These are phyloP conservation scores for Chlamydomonas asymmetrica DNA, from an alignment of 139 green algal species.

Conservation along the genomic window DNA sequence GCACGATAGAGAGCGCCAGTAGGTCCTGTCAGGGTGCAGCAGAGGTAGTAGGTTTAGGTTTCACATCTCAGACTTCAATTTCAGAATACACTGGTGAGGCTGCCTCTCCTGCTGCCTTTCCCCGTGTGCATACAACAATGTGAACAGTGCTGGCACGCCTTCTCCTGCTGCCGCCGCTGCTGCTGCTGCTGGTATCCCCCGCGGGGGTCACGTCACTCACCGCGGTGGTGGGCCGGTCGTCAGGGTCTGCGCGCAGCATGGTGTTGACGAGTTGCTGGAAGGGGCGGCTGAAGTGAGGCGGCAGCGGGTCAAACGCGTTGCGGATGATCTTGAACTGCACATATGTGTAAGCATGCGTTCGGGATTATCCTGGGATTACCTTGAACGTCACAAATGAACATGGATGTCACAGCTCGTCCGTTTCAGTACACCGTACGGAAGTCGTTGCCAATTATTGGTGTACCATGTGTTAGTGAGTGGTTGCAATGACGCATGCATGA, in stretches of 20 bases:
- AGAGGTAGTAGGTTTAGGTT: neutral
- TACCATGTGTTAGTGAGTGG: no score
- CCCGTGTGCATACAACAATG: neutral
- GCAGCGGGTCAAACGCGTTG: conserved; percentile 52
- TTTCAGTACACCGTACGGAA: no score
- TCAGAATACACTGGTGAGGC: neutral
- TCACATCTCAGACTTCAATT: neutral
- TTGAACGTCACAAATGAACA: no score
- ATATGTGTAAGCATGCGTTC: no score
- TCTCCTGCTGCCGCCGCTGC: conserved; percentile 19
- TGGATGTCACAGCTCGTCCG: no score
- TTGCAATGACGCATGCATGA: no score
- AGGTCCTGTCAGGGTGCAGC: conserved; percentile 20
- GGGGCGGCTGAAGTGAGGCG: conserved; percentile 40
- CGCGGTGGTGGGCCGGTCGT: conserved; percentile 46
- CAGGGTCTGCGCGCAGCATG: conserved; percentile 55
- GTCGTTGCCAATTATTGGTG: no score
- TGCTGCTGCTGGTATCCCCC: neutral
- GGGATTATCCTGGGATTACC: no score
- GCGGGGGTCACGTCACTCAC: neutral
- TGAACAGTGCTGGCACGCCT: neutral
- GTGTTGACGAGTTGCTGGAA: conserved; percentile 52
- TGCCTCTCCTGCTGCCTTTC: neutral
- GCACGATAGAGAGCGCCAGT: conserved; percentile 40
- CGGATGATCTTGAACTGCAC: conserved; percentile 61